Conservation (phyloP, 345 rosid species). For the Rubroshorea leprosula region DNA sequence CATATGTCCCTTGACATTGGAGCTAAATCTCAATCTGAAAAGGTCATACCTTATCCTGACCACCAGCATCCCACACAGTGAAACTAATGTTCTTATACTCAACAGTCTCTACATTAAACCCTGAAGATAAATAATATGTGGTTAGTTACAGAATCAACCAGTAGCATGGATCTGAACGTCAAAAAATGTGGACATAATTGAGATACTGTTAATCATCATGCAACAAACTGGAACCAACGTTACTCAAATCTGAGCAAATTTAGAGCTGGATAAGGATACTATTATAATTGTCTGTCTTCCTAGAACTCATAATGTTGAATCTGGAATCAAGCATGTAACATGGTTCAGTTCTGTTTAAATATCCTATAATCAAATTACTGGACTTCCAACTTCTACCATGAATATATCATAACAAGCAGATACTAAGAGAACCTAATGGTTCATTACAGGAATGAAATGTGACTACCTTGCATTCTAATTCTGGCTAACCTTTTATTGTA, state of each 20-base stretch:
- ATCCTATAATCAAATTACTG: neutral
- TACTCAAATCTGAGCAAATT: neutral
- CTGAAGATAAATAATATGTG: conserved; percentile 23
- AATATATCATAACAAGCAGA: neutral
- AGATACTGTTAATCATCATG: neutral
- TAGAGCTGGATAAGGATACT: neutral
- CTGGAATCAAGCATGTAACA: neutral
- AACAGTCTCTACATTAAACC: conserved; percentile 86
- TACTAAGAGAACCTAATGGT: neutral
- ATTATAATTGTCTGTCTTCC: neutral
- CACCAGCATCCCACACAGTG: conserved; percentile 96
- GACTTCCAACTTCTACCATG: neutral
- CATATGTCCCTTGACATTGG: neutral
- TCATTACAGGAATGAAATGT: neutral
- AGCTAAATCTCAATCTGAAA: neutral
- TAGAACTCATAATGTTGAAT: neutral
- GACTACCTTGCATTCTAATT: neutral
- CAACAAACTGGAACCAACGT: neutral
- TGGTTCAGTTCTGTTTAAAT: neutral
- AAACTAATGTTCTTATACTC: conserved; percentile 90
- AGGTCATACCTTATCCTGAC: conserved; percentile 68
- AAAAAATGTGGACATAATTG: neutral
- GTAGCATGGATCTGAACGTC: neutral
- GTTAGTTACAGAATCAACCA: neutral
- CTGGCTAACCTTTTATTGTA: neutral